Evolutionary conservation across 2,329 filamentous ascomycete genomes (phyloP).

Genomic region (Fusarium caatingaense): DNA sequence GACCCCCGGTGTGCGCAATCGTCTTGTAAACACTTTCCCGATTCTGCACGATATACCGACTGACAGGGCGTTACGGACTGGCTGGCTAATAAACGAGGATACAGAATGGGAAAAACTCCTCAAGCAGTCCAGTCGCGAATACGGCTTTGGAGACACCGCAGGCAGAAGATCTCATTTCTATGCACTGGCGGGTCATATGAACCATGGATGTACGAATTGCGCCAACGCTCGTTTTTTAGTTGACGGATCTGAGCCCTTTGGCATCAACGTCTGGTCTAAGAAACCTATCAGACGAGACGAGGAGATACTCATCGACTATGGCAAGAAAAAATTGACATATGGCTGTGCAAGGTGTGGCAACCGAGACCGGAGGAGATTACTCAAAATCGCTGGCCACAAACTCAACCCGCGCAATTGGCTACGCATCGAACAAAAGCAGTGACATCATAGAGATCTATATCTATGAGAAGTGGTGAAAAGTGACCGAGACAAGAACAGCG

Average conservation of each 20-base stretch:
- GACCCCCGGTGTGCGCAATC: neutral
- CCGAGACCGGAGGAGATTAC: neutral
- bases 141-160: constrained; percentile 39
- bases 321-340: constrained; percentile 44
- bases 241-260: constrained; percentile 7
- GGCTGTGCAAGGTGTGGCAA: constrained; percentile 42
- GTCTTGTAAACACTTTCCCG: constrained; percentile 10
- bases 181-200: constrained; percentile 44
- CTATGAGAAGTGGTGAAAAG: neutral
- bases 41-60: constrained; percentile 24
- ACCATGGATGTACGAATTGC: constrained; percentile 50
- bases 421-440: neutral
- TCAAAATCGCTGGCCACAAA: neutral
- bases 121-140: constrained; percentile 12
- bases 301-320: constrained; percentile 54
- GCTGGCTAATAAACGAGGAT: neutral
- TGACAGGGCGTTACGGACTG: neutral
- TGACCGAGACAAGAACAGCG: neutral
- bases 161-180: constrained; percentile 34
- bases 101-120: neutral
- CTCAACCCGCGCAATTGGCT: neutral
- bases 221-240: constrained; percentile 43
- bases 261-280: constrained; percentile 35
- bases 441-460: neutral
- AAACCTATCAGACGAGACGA: constrained; percentile 43